Evolutionary conservation across 192 early-diverging fungal genomes (phyloP), one percentile per base, ranked within the genome.

Genomic region (Entomortierella chlamydospora): DNA sequence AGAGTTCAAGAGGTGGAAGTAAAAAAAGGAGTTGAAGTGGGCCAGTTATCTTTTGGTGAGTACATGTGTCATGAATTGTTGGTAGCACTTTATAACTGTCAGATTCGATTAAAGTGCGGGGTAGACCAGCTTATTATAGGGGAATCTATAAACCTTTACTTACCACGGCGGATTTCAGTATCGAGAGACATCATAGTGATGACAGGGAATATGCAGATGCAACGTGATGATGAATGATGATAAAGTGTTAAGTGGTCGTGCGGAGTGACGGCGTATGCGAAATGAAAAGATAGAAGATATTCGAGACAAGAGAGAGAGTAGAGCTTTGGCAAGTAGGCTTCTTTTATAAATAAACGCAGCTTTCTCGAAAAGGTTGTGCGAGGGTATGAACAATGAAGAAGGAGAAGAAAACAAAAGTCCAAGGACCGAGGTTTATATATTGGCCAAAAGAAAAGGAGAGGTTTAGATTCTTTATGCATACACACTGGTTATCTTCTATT

Each of bases 91-190:
- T n/a, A n/a, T n/a, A n/a, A n/a, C n/a, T n/a, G n/a, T n/a, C n/a
- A n/a, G n/a, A n/a, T n/a, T n/a, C 34, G 34, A 37, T 7, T 37
- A 37, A n/a, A n/a, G n/a, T n/a, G n/a, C n/a, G n/a, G n/a, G 34
- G 4, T 7, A 37, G 10, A 37, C 34, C 34, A 52, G 10, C 34
- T 26, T 2, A 47, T 28, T 26, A 18, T 5, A 33, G 23, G 2
- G 5, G 8, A 57, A 30, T 6, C 4, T 4, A 57, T 54, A 57
- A 57, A 9, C 2, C 17, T 33, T 33, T 56, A 50, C 52, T 69
- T 64, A 78, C 73, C 73, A 63, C 66, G 56, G 34, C 67, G 65
- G 37, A 78, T 59, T 33, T 69, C 65, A 13, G 55, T 59, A 15
- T 63, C 55, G 23, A 77, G 59, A 57, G 73, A 68, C 73, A 76